These are phyloP conservation scores for Venturia oleaginea DNA, from an alignment of 2,329 filamentous ascomycete species.

Conservation along the genomic window DNA sequence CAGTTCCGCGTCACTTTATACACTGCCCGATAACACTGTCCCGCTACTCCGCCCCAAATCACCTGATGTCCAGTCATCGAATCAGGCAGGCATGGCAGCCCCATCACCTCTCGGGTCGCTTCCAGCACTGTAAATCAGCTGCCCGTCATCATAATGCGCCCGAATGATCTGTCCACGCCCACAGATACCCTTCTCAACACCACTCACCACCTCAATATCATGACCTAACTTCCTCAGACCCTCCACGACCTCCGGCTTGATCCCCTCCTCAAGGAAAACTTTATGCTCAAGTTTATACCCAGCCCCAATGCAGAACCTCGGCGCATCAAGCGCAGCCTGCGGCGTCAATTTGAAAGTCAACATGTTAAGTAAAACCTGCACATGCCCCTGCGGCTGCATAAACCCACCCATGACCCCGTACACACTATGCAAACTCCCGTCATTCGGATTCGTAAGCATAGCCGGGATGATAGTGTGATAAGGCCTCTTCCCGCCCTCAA, in stretches of 20 bases:
- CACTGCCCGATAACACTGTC: no score
- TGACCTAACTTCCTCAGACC: slow-evolving; percentile 65
- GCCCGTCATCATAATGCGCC: slow-evolving; percentile 65
- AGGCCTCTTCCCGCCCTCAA: slow-evolving; percentile 75
- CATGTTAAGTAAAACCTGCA: slow-evolving; percentile 88
- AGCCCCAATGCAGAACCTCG: slow-evolving; percentile 78
- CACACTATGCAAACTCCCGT: slow-evolving; percentile 69
- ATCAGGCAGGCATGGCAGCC: slow-evolving; percentile 43
- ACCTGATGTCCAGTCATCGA: not conserved
- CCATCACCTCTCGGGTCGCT: slow-evolving; percentile 87
- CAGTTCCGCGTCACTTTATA: no score
- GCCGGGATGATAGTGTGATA: slow-evolving; percentile 98
- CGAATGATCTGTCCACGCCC: slow-evolving; percentile 82
- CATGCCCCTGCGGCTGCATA: slow-evolving; percentile 96
- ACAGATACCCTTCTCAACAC: slow-evolving; percentile 59
- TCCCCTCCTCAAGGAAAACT: slow-evolving; percentile 79
- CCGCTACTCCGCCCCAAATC: not conserved
- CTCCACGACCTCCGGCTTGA: slow-evolving; percentile 57
- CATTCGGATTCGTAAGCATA: slow-evolving; percentile 67
- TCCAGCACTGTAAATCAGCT: slow-evolving; percentile 73
- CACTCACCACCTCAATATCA: slow-evolving; percentile 58
- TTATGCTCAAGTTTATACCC: slow-evolving; percentile 53
- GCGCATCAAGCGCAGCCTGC: slow-evolving; percentile 83
- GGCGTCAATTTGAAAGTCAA: slow-evolving; percentile 71
- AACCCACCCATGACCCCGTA: slow-evolving; percentile 98